phyloP scores from a whole-genome alignment of 306 rosid genomes.

The Quercus berberidifolia region DNA sequence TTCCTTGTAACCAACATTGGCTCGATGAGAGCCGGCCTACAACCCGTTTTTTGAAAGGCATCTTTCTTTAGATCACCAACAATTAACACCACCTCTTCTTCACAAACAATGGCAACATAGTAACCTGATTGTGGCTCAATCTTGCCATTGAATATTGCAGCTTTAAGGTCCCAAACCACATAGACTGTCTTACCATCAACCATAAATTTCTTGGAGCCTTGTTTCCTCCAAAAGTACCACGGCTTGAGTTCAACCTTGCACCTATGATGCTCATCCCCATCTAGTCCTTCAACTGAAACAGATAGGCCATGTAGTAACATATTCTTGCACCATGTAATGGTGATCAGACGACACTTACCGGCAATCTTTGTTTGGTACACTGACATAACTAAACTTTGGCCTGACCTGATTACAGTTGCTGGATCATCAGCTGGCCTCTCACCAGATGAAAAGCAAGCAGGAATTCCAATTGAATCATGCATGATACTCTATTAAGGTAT shows the following conservation, averaged over 20 bases:
- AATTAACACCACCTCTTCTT: conserved; percentile 62
- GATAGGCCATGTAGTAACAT: conserved; percentile 72
- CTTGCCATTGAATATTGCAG: conserved; percentile 71
- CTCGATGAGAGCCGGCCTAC: conserved; percentile 64
- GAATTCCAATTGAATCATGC: conserved; percentile 78
- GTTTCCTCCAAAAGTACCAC: conserved; percentile 93
- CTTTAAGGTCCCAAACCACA: conserved; percentile 80
- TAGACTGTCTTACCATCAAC: conserved; percentile 59
- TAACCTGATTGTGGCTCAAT: conserved; percentile 73
- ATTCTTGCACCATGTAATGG: conserved; percentile 88
- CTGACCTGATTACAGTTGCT: conserved; percentile 50
- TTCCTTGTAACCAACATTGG: conserved; percentile 65
- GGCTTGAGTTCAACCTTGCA: conserved; percentile 92
- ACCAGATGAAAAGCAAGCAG: conserved; percentile 69
- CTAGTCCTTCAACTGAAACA: conserved; percentile 61
- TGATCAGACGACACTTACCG: conserved; percentile 66
- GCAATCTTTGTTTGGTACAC: conserved; percentile 74
- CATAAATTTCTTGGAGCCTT: conserved; percentile 68
- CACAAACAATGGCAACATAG: conserved; percentile 74
- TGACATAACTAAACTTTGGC: conserved; percentile 61
- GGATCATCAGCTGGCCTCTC: conserved; percentile 44
- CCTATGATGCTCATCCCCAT: conserved; percentile 39
- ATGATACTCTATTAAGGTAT: conserved; percentile 27
- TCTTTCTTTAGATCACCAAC: conserved; percentile 81
- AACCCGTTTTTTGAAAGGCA: conserved; percentile 62